Conservation (phyloP, 2,329 filamentous ascomycete genomes). For the Blastomyces parvus region DNA sequence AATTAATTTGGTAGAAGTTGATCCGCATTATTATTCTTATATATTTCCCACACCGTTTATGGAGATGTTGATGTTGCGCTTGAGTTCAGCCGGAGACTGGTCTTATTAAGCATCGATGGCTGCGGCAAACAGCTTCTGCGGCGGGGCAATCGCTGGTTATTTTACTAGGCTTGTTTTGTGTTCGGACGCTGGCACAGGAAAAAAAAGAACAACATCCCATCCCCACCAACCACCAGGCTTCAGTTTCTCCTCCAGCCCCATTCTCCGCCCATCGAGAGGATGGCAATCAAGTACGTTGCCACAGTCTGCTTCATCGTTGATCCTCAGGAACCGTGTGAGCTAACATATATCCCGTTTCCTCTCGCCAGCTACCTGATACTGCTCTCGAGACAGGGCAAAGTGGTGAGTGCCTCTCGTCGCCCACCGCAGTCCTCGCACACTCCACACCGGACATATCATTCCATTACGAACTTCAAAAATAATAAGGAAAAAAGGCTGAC, state of each 20-base stretch:
- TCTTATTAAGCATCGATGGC: background rate
- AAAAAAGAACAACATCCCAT: background rate
- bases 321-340: background rate
- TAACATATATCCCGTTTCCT: background rate
- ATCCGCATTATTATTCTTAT: no score
- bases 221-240: constrained; percentile 5
- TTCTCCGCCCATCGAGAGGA: constrained; percentile 21
- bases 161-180: background rate
- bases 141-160: background rate
- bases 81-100: background rate
- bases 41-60: no score
- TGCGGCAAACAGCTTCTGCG: background rate
- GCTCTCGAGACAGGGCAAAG: constrained; percentile 96
- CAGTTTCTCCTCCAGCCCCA: constrained; percentile 4
- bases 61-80: no score
- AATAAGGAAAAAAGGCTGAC: background rate
- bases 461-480: background rate
- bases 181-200: background rate
- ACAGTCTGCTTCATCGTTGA: background rate
- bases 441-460: constrained; percentile 18
- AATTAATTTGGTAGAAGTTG: background rate
- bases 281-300: constrained; percentile 47
- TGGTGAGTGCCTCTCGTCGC: constrained; percentile 56
- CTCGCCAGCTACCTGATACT: constrained; percentile 79
- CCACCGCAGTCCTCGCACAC: constrained; percentile 30